A percentile compares a stretch with the other conserved stretches of the same genome.
These are phyloP conservation scores for Penicillium soppii DNA, from an alignment of 495 filamentous ascomycete genomes.

Conservation along the genomic window DNA sequence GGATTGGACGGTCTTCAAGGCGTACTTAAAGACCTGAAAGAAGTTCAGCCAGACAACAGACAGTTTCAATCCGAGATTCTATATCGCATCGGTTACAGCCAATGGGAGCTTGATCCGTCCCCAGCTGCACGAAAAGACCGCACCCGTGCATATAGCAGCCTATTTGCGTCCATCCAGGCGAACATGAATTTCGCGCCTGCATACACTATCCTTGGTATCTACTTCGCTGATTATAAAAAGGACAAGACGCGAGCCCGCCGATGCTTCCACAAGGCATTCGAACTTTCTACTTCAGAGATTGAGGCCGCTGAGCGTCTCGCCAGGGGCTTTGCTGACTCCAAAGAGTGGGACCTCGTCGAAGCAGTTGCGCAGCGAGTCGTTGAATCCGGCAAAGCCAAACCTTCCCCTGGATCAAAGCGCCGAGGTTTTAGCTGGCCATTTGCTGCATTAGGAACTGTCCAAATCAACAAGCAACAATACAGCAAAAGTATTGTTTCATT, in stretches of 20 bases:
- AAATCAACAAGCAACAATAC: slow-evolving; percentile 93
- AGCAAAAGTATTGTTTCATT: slow-evolving; percentile 84
- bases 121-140: slow-evolving; percentile 71
- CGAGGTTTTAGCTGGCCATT: slow-evolving; percentile 94
- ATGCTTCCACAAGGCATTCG: slow-evolving; percentile 97
- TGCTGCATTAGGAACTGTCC: slow-evolving; percentile 92
- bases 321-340: slow-evolving; percentile 76
- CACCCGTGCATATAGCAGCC: slow-evolving; percentile 74
- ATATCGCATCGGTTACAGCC: slow-evolving; percentile 83
- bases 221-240: slow-evolving; percentile 85
- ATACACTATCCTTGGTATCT: slow-evolving; percentile 93
- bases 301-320: slow-evolving; percentile 86
- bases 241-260: slow-evolving; percentile 80
- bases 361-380: slow-evolving; percentile 86
- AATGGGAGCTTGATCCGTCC: slow-evolving; percentile 80
- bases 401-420: slow-evolving; percentile 85
- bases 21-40: slow-evolving; percentile 60
- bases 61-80: slow-evolving; percentile 79
- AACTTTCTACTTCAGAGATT: slow-evolving; percentile 84
- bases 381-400: slow-evolving; percentile 85
- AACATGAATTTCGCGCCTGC: slow-evolving; percentile 90
- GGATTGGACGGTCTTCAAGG: slow-evolving; percentile 66
- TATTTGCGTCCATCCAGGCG: slow-evolving; percentile 78
- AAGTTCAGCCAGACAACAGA: slow-evolving; percentile 55
- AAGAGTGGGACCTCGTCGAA: slow-evolving; percentile 96